These are phyloP conservation scores for Chaetomidium leptoderma DNA, from an alignment of 495 filamentous ascomycete genomes.

Conservation along the genomic window DNA sequence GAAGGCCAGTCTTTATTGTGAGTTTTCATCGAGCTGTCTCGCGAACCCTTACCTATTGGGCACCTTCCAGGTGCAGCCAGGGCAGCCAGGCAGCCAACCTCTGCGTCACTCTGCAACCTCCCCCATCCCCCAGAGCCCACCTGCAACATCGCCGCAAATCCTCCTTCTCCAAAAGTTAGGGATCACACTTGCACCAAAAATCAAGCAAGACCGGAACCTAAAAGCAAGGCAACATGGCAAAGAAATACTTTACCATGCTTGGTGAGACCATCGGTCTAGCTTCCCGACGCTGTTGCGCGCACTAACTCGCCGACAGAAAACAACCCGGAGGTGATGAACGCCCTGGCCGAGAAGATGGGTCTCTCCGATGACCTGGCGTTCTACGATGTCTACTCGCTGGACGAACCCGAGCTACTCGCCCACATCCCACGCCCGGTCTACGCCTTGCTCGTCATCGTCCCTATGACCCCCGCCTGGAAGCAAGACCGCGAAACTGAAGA, in stretches of 20 bases:
- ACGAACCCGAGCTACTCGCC: slow-evolving; percentile 63
- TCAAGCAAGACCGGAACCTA: too few species aligned
- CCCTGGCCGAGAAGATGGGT: slow-evolving; percentile 67
- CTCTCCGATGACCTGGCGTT: slow-evolving; percentile 62
- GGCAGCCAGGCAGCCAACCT: too few species aligned
- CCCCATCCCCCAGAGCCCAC: too few species aligned
- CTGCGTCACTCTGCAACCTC: too few species aligned
- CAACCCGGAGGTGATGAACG: slow-evolving; percentile 73
- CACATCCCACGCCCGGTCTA: slow-evolving; percentile 69
- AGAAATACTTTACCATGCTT: slow-evolving; percentile 19
- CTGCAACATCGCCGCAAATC: not conserved
- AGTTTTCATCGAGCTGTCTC: too few species aligned
- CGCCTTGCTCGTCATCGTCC: slow-evolving; percentile 76
- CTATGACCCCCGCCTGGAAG: slow-evolving; percentile 59
- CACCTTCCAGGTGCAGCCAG: too few species aligned
- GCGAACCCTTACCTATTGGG: too few species aligned
- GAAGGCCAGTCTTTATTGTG: too few species aligned
- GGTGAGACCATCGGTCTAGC: slow-evolving; percentile 7
- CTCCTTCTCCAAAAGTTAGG: not conserved
- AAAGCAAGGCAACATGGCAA: slow-evolving; percentile 1
- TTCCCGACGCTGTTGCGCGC: too few species aligned
- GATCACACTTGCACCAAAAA: not conserved
- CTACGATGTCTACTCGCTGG: slow-evolving; percentile 76
- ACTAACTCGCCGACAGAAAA: slow-evolving; percentile 29
- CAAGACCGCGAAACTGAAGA: slow-evolving; percentile 57